Evolutionary conservation across 805 yeast species (phyloP), one percentile per base, ranked within the genome.

Genomic region (Aciculoconidium aculeatum): DNA sequence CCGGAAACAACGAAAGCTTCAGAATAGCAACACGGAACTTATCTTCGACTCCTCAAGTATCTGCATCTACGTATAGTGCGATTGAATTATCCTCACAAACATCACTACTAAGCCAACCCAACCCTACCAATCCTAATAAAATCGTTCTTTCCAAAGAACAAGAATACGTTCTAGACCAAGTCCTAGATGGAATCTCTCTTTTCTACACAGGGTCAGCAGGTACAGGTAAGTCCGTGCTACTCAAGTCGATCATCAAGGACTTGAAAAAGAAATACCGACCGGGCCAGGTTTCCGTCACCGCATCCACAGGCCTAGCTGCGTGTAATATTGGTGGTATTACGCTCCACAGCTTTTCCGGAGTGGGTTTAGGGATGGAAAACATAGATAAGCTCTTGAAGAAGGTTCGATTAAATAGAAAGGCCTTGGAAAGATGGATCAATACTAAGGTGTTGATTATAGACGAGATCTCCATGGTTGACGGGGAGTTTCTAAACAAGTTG

Each of bases 171-270:
- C 65, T 84, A 7, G 71, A 75, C 7, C 55, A 83, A 31, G 94
- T 80, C 0, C 55, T 72, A 24, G 48, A 62, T 13, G 87, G 94
- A 0, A 58, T 64, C 11, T 84, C 80, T 35, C 58, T 92, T 3
- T 92, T 92, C 49, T 92, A 84, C 51, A 92, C 98, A 0, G 98
- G 98, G 28, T 86, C 96, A 18, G 98, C 98, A 0, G 98, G 98
- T 46, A 92, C 98, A 0, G 98, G 98, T 49, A 92, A 92, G 51
- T 90, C 98, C 1, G 80, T 92, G 4, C 61, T 92, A n/a, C 59
- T 92, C 28, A 69, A 71, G 37, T 65, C 75, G 7, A 62, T 83
- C 20, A 81, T 83, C 31, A 70, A 72, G 42, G 54, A 65, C 0
- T 49, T 83, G 31, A 65, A 58, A 37, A 36, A 40, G 1, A 66